Evolutionary conservation across 2,329 filamentous ascomycete species (phyloP), one percentile per base, ranked within the genome.

Genomic region (Mycocentrospora acerina): DNA sequence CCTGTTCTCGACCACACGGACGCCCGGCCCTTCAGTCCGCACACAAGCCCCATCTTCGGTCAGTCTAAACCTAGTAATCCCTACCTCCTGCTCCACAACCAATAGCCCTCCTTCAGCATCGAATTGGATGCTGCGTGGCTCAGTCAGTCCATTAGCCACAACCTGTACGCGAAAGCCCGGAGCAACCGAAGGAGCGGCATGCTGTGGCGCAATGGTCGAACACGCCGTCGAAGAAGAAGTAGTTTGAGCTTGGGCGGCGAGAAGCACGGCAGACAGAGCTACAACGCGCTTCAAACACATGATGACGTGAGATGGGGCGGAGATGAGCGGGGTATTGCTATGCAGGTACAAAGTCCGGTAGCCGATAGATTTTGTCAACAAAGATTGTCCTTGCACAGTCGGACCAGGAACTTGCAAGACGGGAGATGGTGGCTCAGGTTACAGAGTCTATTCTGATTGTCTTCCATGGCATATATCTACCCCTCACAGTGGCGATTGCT

Each of bases 71-170:
- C 65, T 62, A 18, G 59, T 62, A 25, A 75, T 62, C 6, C 63
- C 70, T 53, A 44, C 48, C 36, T 54, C 63, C 48, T 65, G 59
- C 57, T 77, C 70, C 15, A 77, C 68, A 4, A 78, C 71, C n/a
- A 78, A 62, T 25, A 78, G 57, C 40, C 71, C 70, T 14, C 74
- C 75, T 32, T 64, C 57, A 14, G 46, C 59, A 59, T 78, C 75
- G 47, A 77, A 74, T 9, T 66, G 57, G 29, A 78, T 69, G 9
- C 70, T 69, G 13, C 75, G 68, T 11, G 75, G 75, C 13, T 59
- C 56, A 17, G 59, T 64, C 27, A 78, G 53, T 8, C 67, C 67
- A 14, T 68, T 71, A 8, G 73, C 73, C 29, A 77, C 71, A 9
- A 77, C 64, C 37, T 69, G 64, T 4, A 68, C 69, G 17, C 59